Base-by-base conservation (phyloP, 257 asterid species). In the Capsicum pubescens region DNA sequence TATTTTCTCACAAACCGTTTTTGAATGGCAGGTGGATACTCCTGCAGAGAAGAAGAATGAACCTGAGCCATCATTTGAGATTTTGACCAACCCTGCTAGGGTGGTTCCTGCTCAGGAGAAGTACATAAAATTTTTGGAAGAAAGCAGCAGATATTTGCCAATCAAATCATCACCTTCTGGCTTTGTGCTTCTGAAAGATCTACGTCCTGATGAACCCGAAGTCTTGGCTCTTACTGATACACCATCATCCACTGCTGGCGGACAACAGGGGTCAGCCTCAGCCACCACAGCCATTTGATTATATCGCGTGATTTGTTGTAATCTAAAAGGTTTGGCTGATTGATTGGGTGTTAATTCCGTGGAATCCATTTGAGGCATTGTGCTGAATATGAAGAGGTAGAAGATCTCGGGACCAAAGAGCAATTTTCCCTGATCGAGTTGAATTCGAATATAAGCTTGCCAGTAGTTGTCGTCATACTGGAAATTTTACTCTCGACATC, bases 211-310 rank as follows among this genome's bases (percentile, higher is more conserved):
- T 54, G 98, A 97, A 85, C 93, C 98, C 1, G 97, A 95, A 90
- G 94, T 84, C 50, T 83, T 97, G 48, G 86, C 95, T 83, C 92
- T 95, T 12, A 92, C 98, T 0, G 99, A 95, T 82, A 90, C 99
- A 11, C 97, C 94, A 80, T 89, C 97, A 21, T 90, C 86, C 83
- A 77, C 89, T 32, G 36, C 84, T 10, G 92, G 89, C 79, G 92
- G 92, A 70, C 92, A 83, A n/a, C 95, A 88, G 71, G 84, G 89
- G 80, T 84, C 92, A 95, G 83, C 98, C 98, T 36, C 94, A 91
- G 57, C 97, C 99, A n/a, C 98, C 98, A 2, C 98, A 92, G 83
- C 89, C 99, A 11, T 95, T 94, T 87, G 98, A 94, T 82, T 95
- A 95, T 87, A 84, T 95, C 0, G 60, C 97, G 3, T 95, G 86